Evolutionary conservation across 305 asterid genomes (phyloP).

Genomic region (Solanum hybrid): DNA sequence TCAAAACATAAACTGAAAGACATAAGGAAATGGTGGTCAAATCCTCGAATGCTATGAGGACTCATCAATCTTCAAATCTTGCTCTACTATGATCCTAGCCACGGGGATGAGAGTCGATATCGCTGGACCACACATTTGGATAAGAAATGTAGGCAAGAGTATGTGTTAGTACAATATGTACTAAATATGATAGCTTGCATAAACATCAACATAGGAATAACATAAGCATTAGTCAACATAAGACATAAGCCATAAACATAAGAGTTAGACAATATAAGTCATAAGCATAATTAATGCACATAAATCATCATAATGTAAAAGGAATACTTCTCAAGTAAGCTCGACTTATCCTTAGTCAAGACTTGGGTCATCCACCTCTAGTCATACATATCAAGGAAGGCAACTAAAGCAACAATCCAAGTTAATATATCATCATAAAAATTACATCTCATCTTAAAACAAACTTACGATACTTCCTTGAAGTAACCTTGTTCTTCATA

Average conservation of each 20-base stretch:
- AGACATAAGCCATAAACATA: not conserved
- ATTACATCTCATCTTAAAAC: not conserved
- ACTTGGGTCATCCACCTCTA: not conserved
- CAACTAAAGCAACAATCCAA: not conserved
- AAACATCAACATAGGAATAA: not conserved
- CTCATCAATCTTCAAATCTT: not conserved
- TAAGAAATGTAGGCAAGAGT: not conserved
- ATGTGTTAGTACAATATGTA: not conserved
- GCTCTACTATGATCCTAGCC: not conserved
- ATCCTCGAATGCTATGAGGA: not conserved
- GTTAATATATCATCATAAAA: not conserved
- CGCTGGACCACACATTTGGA: not conserved
- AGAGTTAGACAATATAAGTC: not conserved
- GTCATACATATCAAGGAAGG: not conserved
- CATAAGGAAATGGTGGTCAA: not conserved
- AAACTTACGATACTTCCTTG: not conserved
- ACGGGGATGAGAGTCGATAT: not conserved
- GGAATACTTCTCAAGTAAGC: not conserved
- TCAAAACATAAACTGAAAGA: not conserved
- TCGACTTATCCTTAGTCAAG: not conserved
- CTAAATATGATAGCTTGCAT: not conserved
- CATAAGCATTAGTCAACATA: not conserved
- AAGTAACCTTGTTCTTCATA: too few relatives aligned
- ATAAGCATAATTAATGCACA: not conserved
- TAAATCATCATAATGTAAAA: not conserved